These are phyloP conservation scores for Pythium rishiriense DNA, from an alignment of 352 stramenopile species.

Conservation along the genomic window DNA sequence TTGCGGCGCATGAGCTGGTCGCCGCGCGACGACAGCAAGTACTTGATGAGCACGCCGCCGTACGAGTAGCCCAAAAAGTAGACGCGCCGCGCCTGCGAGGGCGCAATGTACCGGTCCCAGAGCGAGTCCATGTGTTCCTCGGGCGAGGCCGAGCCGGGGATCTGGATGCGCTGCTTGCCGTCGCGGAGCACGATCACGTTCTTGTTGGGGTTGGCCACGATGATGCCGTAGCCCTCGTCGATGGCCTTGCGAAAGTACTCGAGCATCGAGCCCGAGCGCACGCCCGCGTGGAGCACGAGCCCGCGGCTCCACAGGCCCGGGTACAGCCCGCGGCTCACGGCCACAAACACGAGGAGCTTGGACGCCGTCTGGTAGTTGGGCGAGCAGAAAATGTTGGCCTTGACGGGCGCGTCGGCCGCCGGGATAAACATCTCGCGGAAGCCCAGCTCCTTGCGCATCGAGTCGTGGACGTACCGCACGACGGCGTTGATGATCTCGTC, in stretches of 20 bases:
- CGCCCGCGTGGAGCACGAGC: slow-evolving; percentile 81
- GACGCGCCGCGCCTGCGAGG: slow-evolving; percentile 57
- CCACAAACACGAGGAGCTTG: slow-evolving; percentile 86
- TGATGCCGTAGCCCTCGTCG: slow-evolving; percentile 82
- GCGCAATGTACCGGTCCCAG: slow-evolving; percentile 81
- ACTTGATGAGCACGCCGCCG: slow-evolving; percentile 88
- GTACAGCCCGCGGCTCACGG: slow-evolving; percentile 76
- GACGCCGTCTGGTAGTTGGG: slow-evolving; percentile 78
- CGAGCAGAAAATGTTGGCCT: slow-evolving; percentile 86
- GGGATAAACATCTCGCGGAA: slow-evolving; percentile 81
- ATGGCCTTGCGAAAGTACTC: slow-evolving; percentile 88
- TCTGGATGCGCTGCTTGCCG: slow-evolving; percentile 79
- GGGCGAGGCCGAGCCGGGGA: slow-evolving; percentile 78
- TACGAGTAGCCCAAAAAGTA: slow-evolving; percentile 91
- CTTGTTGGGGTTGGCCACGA: slow-evolving; percentile 90
- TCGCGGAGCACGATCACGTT: slow-evolving; percentile 85
- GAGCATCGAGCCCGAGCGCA: slow-evolving; percentile 88
- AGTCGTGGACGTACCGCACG: slow-evolving; percentile 86
- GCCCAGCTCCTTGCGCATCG: slow-evolving; percentile 75
- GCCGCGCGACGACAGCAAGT: slow-evolving; percentile 82
- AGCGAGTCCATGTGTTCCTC: slow-evolving; percentile 90
- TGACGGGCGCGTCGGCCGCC: slow-evolving; percentile 62
- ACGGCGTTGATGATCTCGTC: slow-evolving; percentile 88
- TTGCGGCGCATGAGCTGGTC: slow-evolving; percentile 87
- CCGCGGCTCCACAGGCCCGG: slow-evolving; percentile 86